Evolutionary conservation across 441 rosid genomes (phyloP).

Genomic region (Sinapis alba): DNA sequence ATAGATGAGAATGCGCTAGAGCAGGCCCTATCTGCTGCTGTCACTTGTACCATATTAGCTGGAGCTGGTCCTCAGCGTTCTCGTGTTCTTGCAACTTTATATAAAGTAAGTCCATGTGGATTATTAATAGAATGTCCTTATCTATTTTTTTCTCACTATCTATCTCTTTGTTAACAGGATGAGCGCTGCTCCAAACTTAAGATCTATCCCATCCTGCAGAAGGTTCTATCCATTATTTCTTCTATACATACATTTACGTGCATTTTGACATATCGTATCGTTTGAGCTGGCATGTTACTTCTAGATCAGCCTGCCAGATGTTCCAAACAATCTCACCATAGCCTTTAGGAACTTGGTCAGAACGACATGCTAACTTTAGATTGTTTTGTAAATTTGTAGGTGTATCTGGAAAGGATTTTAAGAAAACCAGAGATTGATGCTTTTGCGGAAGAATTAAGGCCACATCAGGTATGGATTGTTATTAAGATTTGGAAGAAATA

Average conservation of each 20-base stretch:
- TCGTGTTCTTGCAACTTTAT: conserved; percentile 95
- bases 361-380: conserved; percentile 13
- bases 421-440: conserved; percentile 97
- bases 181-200: conserved; percentile 95
- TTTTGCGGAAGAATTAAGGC: conserved; percentile 89
- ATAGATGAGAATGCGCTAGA: conserved; percentile 95
- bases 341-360: conserved; percentile 13
- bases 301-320: background rate
- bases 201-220: conserved; percentile 91
- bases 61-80: conserved; percentile 99
- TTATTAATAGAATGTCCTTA: background rate
- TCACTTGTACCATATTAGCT: conserved; percentile 96
- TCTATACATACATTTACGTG: conserved; percentile 1
- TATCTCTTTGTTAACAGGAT: conserved; percentile 59
- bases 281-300: conserved; percentile 9
- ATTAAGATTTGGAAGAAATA: conserved; percentile 10
- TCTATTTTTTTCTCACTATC: conserved; percentile 3
- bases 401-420: conserved; percentile 92
- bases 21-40: conserved; percentile 95
- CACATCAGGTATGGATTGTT: conserved; percentile 74
- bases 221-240: conserved; percentile 52
- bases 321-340: background rate
- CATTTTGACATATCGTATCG: conserved; percentile 5
- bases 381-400: conserved; percentile 52
- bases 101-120: conserved; percentile 58